Base-by-base conservation (phyloP, 73 alveolate genomes). In the Paramecium caudatum region DNA sequence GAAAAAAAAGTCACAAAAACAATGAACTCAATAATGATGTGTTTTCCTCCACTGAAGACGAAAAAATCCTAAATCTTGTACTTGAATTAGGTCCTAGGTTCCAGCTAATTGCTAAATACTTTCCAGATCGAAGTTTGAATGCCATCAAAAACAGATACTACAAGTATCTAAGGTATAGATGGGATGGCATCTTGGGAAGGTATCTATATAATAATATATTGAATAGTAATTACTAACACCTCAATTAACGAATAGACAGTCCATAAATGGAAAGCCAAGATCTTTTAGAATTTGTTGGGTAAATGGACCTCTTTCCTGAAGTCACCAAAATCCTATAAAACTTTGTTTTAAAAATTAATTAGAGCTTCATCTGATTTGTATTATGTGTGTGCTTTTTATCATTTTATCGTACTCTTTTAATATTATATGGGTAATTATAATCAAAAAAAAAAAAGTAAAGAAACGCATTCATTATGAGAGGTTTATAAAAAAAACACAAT, bases 401-500 rank as follows among this genome's bases (percentile, higher is more conserved):
- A 27, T 12, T 55, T 15, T 55, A 2, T 55, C 12, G 13, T 4
- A 27, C 80, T 27, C 45, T 19, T 55, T 37, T 55, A 27, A 43
- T 27, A 55, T 23, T 17, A 23, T 55, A 17, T 0, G 80, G 30
- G 15, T 55, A 12, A 55, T 27, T 19, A 19, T 19, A 27, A 55
- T 55, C 15, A 27, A 55, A 9, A 55, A 10, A 55, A 21, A 55
- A 55, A 55, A 55, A 0, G 80, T 55, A 23, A 55, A 55, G 80
- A 55, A 55, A 55, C 80, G 80, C 80, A 55, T 55, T 55, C 80
- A 55, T n/a, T n/a, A n/a, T n/a, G n/a, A n/a, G n/a, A n/a, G n/a
- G n/a, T n/a, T n/a, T n/a, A n/a, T n/a, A n/a, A n/a, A n/a, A n/a
- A n/a, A n/a, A n/a, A n/a, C n/a, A n/a, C n/a, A n/a, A n/a, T n/a